Evolutionary conservation across 2,329 filamentous ascomycete genomes (phyloP).

Genomic region (Ophiosphaerella narmari): DNA sequence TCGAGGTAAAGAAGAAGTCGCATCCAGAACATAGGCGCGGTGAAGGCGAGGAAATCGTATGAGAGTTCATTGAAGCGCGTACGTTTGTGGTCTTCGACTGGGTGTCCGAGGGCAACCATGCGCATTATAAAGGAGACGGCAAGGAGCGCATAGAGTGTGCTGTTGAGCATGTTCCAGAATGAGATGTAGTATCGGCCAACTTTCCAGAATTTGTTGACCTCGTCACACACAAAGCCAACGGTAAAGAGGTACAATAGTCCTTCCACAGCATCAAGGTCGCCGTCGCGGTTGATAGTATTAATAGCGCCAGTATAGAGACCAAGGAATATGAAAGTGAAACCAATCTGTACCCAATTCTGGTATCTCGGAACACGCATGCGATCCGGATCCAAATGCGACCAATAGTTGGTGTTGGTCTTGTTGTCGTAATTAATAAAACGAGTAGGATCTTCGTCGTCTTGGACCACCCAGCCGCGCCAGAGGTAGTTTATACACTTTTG

Average conservation of each 20-base stretch:
- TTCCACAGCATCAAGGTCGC: constrained; percentile 84
- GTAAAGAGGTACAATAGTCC: constrained; percentile 89
- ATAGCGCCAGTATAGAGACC: constrained; percentile 86
- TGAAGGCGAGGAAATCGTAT: constrained; percentile 93
- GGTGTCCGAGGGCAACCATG: constrained; percentile 74
- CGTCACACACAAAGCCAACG: constrained; percentile 86
- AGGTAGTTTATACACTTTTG: constrained; percentile 93
- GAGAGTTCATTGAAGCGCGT: constrained; percentile 74
- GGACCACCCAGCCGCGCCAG: constrained; percentile 96
- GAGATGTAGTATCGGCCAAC: constrained; percentile 87
- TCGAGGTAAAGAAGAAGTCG: constrained; percentile 91
- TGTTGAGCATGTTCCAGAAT: constrained; percentile 98
- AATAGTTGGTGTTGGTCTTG: constrained; percentile 77
- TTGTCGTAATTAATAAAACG: constrained; percentile 86
- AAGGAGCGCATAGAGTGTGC: constrained; percentile 77
- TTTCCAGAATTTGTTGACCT: constrained; percentile 88
- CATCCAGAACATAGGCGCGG: constrained; percentile 96
- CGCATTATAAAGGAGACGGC: constrained; percentile 78
- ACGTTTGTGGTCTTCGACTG: constrained; percentile 55
- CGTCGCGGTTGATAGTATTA: constrained; percentile 87
- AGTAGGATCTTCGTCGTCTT: constrained; percentile 89
- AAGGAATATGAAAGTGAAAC: constrained; percentile 82
- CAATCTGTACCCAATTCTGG: constrained; percentile 86
- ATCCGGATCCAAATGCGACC: constrained; percentile 87
- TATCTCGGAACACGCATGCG: constrained; percentile 91